These are phyloP conservation scores for Auricularia auricula-judae DNA, from an alignment of 768 basidiomycete genomes.

Conservation along the genomic window DNA sequence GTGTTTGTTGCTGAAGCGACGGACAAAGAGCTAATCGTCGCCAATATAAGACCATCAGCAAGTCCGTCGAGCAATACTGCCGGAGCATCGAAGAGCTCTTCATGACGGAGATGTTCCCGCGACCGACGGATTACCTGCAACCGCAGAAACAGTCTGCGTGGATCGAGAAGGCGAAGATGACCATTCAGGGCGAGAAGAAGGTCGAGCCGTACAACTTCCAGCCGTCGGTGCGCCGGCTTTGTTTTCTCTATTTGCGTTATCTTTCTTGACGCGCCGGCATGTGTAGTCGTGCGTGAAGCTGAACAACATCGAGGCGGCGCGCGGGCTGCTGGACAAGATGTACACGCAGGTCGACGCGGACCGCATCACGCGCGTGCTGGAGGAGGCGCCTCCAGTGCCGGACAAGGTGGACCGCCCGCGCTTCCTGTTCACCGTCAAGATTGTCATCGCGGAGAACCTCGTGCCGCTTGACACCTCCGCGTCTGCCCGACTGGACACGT, in stretches of 20 bases:
- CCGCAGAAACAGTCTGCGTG: slow-evolving; percentile 75
- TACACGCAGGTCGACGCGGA: slow-evolving; percentile 89
- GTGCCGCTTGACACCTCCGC: slow-evolving; percentile 64
- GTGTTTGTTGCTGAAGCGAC: slow-evolving; percentile 7
- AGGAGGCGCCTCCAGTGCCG: slow-evolving; percentile 55
- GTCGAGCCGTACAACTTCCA: slow-evolving; percentile 92
- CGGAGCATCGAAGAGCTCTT: slow-evolving; percentile 79
- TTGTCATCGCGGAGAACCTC: slow-evolving; percentile 85
- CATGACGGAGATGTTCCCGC: slow-evolving; percentile 90
- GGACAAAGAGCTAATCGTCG: background rate
- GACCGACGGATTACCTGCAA: slow-evolving; percentile 64
- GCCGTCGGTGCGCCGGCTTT: slow-evolving; percentile 32
- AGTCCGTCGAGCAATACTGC: slow-evolving; percentile 88
- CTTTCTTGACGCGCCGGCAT: too few relatives aligned
- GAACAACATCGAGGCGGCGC: slow-evolving; percentile 91
- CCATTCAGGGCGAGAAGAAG: slow-evolving; percentile 79
- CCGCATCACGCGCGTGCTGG: slow-evolving; percentile 58
- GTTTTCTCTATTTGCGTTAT: background rate
- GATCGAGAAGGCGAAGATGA: slow-evolving; percentile 75
- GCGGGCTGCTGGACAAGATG: slow-evolving; percentile 85
- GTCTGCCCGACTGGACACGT: slow-evolving; percentile 78
- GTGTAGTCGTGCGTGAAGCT: slow-evolving; percentile 85
- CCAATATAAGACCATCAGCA: slow-evolving; percentile 65
- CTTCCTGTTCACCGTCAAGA: slow-evolving; percentile 89
- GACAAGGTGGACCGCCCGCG: slow-evolving; percentile 54